phyloP scores from a whole-genome alignment of 345 rosid genomes.

The Streptanthus diversifolius region DNA sequence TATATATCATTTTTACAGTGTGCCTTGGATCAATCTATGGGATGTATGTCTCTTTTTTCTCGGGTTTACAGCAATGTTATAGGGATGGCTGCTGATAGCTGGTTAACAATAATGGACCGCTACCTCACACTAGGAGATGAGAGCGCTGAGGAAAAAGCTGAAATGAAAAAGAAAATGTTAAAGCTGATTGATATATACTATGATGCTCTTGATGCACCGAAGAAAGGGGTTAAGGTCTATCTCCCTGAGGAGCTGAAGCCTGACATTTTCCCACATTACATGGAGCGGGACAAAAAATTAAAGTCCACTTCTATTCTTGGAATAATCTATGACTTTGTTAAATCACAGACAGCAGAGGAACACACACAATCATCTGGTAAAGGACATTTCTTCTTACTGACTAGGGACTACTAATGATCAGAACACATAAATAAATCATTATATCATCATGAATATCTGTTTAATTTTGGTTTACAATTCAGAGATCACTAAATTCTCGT shows the following conservation, averaged over 20 bases:
- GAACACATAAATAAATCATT: background rate
- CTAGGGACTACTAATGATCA: background rate
- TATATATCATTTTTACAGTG: too few species aligned
- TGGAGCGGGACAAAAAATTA: constrained; percentile 45
- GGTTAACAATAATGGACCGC: constrained; percentile 76
- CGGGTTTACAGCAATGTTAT: constrained; percentile 47
- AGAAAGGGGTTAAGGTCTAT: constrained; percentile 49
- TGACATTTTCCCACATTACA: constrained; percentile 50
- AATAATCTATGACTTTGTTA: constrained; percentile 49
- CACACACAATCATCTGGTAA: constrained; percentile 37
- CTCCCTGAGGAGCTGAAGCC: constrained; percentile 48
- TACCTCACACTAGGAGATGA: constrained; percentile 44
- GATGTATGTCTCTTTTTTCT: constrained; percentile 8
- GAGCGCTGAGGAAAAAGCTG: constrained; percentile 35
- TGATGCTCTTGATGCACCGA: constrained; percentile 82
- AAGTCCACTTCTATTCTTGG: constrained; percentile 66
- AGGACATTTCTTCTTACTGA: constrained; percentile 7
- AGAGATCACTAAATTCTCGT: constrained; percentile 56
- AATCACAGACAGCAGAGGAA: constrained; percentile 27
- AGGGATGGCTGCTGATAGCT: constrained; percentile 64
- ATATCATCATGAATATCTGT: background rate
- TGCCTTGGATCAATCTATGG: background rate
- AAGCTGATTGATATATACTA: constrained; percentile 55
- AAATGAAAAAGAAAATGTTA: constrained; percentile 39
- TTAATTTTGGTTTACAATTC: constrained; percentile 5